Percentiles rank a stretch among this genome's conserved stretches.
Conservation (phyloP, 2,329 filamentous ascomycete genomes). For the Xylaria arbuscula region DNA sequence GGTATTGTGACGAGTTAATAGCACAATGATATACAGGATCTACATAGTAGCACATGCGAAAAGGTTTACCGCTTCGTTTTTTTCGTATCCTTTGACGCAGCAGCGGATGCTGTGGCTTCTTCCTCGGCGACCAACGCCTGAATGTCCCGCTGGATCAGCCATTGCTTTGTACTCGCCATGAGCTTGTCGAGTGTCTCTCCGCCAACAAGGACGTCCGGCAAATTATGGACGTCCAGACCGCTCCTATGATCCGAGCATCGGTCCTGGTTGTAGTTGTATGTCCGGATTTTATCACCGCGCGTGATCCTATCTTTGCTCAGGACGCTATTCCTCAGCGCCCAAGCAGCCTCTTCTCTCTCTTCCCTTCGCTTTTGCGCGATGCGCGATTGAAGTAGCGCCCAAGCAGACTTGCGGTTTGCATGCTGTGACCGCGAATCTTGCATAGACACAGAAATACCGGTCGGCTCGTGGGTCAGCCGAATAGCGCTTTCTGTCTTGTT, state of each 20-base stretch:
- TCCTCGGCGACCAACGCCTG: constrained; percentile 74
- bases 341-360: constrained; percentile 83
- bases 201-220: constrained; percentile 83
- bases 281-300: constrained; percentile 91
- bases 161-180: constrained; percentile 81
- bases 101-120: constrained; percentile 59
- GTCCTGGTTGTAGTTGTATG: constrained; percentile 82
- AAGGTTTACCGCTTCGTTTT: constrained; percentile 39
- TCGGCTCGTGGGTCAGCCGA: constrained; percentile 89
- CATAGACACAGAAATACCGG: constrained; percentile 87
- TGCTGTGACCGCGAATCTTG: constrained; percentile 93
- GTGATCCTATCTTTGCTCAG: constrained; percentile 85
- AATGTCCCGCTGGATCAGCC: constrained; percentile 81
- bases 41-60: constrained; percentile 4
- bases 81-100: constrained; percentile 43
- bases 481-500: constrained; percentile 98
- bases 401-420: constrained; percentile 87
- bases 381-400: constrained; percentile 83
- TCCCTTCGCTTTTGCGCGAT: constrained; percentile 84
- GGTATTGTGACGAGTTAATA: constrained; percentile 16
- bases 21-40: constrained; percentile 18
- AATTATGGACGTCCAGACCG: constrained; percentile 80
- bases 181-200: constrained; percentile 76
- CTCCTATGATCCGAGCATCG: constrained; percentile 90
- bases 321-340: constrained; percentile 79